These are phyloP conservation scores for Delonix regia DNA, from an alignment of 306 rosid genomes.

Conservation along the genomic window DNA sequence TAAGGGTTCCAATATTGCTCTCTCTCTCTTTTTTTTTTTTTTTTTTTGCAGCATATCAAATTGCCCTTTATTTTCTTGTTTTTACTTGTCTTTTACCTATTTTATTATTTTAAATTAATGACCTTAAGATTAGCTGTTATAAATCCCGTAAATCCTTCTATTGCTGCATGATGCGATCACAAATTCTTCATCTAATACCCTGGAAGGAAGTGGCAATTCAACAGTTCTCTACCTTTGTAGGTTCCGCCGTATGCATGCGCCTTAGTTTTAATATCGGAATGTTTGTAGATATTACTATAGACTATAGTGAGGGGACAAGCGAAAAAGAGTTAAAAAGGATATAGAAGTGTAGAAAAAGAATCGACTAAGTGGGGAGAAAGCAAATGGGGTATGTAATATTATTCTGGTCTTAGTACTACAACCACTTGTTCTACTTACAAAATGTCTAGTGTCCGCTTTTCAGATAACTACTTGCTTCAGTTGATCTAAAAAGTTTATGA, in stretches of 20 bases:
- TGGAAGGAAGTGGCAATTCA: neutral
- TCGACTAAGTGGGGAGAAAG: neutral
- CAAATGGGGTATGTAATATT: neutral
- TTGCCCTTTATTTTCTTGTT: neutral
- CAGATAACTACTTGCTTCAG: neutral
- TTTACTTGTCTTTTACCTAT: neutral
- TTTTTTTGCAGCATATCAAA: neutral
- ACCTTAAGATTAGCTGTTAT: neutral
- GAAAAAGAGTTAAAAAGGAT: neutral
- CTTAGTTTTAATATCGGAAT: neutral
- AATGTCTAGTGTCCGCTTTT: neutral
- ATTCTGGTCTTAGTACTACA: neutral
- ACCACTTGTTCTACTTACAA: slow-evolving; percentile 4
- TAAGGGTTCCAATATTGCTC: neutral
- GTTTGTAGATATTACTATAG: neutral
- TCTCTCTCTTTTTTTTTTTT: neutral
- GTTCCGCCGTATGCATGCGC: neutral
- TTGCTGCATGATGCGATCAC: neutral
- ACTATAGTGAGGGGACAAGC: neutral
- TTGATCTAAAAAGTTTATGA: neutral
- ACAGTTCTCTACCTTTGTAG: neutral
- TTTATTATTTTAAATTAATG: neutral
- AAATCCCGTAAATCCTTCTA: neutral
- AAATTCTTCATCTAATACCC: neutral
- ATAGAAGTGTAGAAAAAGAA: neutral